A percentile compares a stretch with the other conserved stretches of the same genome.
These are phyloP conservation scores for Tricholoma bakamatsutake DNA, from an alignment of 768 basidiomycete species.

Conservation along the genomic window DNA sequence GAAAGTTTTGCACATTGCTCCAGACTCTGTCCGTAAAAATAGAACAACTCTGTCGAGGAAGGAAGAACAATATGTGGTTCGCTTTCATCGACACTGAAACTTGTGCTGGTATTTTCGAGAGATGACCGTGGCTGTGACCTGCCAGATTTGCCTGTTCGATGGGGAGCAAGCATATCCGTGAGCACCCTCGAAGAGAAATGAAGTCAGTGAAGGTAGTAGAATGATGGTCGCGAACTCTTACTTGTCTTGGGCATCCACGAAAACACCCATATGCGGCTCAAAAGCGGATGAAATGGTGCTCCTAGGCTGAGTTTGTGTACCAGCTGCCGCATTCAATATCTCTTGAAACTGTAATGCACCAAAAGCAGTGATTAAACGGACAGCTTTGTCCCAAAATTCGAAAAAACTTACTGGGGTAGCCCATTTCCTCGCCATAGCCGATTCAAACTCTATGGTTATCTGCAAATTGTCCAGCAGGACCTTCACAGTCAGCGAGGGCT, in stretches of 20 bases:
- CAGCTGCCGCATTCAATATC: conserved; percentile 51
- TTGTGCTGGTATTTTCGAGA: conserved; percentile 48
- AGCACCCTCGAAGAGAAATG: conserved; percentile 53
- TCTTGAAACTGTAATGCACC: conserved; percentile 46
- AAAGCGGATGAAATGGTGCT: conserved; percentile 85
- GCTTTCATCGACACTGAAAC: conserved; percentile 36
- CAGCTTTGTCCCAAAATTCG: neutral
- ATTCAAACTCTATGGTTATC: conserved; percentile 84
- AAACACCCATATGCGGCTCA: conserved; percentile 87
- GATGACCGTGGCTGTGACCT: conserved; percentile 55
- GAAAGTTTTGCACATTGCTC: conserved; percentile 93
- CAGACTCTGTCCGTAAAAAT: conserved; percentile 92
- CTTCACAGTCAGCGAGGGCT: conserved; percentile 67
- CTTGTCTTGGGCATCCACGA: conserved; percentile 97
- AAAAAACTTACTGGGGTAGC: conserved; percentile 51
- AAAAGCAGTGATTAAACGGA: neutral
- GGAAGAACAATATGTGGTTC: conserved; percentile 69
- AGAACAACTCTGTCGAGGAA: conserved; percentile 94
- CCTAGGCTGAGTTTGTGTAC: conserved; percentile 43
- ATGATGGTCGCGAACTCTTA: conserved; percentile 25
- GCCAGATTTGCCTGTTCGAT: conserved; percentile 45
- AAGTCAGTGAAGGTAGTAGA: neutral
- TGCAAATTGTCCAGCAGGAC: conserved; percentile 82
- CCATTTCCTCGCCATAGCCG: conserved; percentile 77
- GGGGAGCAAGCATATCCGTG: conserved; percentile 83